Conservation (phyloP, 1,284 basidiomycete genomes). For the Malassezia sp. region DNA sequence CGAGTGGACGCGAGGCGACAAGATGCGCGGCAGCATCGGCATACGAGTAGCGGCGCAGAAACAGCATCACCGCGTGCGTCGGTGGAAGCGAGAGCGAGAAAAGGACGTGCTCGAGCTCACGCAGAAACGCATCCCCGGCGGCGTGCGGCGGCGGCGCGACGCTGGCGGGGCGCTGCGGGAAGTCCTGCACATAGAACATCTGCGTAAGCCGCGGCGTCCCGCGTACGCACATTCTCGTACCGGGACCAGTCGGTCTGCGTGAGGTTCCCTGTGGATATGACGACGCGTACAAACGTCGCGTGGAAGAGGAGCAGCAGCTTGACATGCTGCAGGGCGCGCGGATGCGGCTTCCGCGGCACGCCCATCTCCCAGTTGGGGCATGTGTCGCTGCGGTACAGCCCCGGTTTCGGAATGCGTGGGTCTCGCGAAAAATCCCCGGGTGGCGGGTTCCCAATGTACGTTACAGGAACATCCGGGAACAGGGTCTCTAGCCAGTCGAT, state of each 20-base stretch:
- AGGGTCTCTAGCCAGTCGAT: conserved; percentile 34
- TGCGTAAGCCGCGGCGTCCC: conserved; percentile 8
- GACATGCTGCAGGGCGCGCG: conserved; percentile 29
- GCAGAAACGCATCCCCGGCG: conserved; percentile 19
- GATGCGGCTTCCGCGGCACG: conserved; percentile 22
- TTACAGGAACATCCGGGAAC: conserved; percentile 28
- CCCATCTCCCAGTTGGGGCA: conserved; percentile 25
- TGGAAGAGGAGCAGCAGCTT: conserved; percentile 38
- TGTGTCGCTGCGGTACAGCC: conserved; percentile 20
- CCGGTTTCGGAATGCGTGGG: conserved; percentile 16
- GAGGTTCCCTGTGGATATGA: conserved; percentile 35
- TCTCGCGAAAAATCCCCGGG: conserved; percentile 19
- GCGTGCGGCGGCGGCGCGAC: background rate
- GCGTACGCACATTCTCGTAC: conserved; percentile 32
- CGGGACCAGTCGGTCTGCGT: conserved; percentile 37
- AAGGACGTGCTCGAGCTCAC: conserved; percentile 23
- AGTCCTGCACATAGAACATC: conserved; percentile 35
- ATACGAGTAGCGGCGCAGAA: conserved; percentile 19
- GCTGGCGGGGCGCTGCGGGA: conserved; percentile 16
- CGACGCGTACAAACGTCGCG: conserved; percentile 22
- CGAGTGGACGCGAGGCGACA: conserved; percentile 30
- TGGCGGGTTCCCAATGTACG: conserved; percentile 26
- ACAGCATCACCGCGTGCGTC: conserved; percentile 17
- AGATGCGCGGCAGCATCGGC: conserved; percentile 18
- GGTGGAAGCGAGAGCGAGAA: conserved; percentile 24